phyloP scores from a whole-genome alignment of 1,139 yeast genomes.

The Candida sanyaensis region DNA sequence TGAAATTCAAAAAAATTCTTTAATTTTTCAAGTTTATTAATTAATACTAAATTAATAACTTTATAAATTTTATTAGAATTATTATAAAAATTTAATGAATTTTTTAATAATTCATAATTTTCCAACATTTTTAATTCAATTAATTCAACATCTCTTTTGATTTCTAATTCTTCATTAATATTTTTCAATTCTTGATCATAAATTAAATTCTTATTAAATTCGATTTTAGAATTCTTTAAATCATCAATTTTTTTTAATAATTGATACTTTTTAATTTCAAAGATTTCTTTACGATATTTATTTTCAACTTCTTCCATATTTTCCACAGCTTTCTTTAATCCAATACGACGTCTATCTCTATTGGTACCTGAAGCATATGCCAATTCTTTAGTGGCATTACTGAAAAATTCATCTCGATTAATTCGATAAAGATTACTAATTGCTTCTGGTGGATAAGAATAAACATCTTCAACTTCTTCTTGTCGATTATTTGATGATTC shows the following conservation, averaged over 20 bases:
- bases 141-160: slow-evolving; percentile 35
- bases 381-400: slow-evolving; percentile 21
- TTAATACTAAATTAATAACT: slow-evolving; percentile 28
- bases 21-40: slow-evolving; percentile 41
- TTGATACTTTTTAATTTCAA: slow-evolving; percentile 22
- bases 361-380: slow-evolving; percentile 25
- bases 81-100: slow-evolving; percentile 36
- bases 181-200: slow-evolving; percentile 31
- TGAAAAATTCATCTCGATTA: slow-evolving; percentile 9
- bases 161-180: slow-evolving; percentile 18
- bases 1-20: slow-evolving; percentile 45
- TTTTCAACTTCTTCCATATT: slow-evolving; percentile 20
- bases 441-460: slow-evolving; percentile 9
- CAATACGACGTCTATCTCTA: slow-evolving; percentile 27
- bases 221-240: slow-evolving; percentile 28
- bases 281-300: slow-evolving; percentile 22
- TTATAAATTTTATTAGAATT: slow-evolving; percentile 41
- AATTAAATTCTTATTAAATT: slow-evolving; percentile 23
- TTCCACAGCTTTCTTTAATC: slow-evolving; percentile 18
- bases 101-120: slow-evolving; percentile 37
- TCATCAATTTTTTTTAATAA: slow-evolving; percentile 27
- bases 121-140: slow-evolving; percentile 34
- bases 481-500: slow-evolving; percentile 3
- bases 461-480: slow-evolving; percentile 8
- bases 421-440: slow-evolving; percentile 5